phyloP scores from a whole-genome alignment of 352 stramenopile species.

The Globisporangium echinulatum region DNA sequence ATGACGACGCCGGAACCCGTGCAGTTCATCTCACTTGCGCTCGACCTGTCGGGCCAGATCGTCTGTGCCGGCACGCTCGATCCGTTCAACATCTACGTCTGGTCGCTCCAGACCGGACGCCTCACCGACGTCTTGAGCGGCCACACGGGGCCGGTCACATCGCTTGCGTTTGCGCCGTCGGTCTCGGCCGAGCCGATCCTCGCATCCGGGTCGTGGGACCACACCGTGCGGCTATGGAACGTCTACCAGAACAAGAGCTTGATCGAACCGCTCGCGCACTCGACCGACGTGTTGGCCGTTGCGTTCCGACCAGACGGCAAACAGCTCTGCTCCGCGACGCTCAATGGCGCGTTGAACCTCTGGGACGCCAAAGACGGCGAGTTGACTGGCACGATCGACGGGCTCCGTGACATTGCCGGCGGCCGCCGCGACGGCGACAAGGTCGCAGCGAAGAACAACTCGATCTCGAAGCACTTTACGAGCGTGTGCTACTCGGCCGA shows the following conservation, averaged over 20 bases:
- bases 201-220: conserved; percentile 97
- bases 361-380: conserved; percentile 97
- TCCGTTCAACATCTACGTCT: conserved; percentile 98
- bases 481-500: conserved; percentile 98
- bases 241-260: conserved; percentile 95
- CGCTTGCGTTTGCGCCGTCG: conserved; percentile 89
- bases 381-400: conserved; percentile 94
- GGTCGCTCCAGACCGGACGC: conserved; percentile 95
- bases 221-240: conserved; percentile 98
- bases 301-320: conserved; percentile 96
- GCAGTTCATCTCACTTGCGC: conserved; percentile 96
- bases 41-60: conserved; percentile 96
- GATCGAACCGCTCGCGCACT: conserved; percentile 95
- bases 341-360: conserved; percentile 95
- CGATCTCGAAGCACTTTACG: conserved; percentile 97
- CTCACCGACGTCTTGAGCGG: conserved; percentile 97
- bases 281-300: conserved; percentile 94
- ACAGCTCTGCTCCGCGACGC: conserved; percentile 92
- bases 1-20: conserved; percentile 95
- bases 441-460: conserved; percentile 85
- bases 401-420: conserved; percentile 94
- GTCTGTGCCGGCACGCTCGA: conserved; percentile 93
- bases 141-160: conserved; percentile 95
- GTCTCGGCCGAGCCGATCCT: conserved; percentile 82
- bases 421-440: conserved; percentile 82